Percentiles rank a stretch among this genome's conserved stretches.
Conservation (phyloP, 2,329 filamentous ascomycete genomes). For the Ceratocystis harringtonii region DNA sequence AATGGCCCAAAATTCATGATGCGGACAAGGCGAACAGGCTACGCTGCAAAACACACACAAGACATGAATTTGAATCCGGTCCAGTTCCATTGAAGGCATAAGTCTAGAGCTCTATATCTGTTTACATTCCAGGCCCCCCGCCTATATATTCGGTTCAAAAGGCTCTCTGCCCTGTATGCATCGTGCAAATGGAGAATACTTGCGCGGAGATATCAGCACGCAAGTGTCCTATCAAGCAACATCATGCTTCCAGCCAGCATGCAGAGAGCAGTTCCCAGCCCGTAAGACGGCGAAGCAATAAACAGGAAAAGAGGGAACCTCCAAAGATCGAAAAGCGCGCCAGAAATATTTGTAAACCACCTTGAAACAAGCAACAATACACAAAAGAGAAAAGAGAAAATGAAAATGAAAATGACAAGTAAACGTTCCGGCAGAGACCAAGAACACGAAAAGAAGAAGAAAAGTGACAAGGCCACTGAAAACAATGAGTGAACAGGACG, state of each 20-base stretch:
- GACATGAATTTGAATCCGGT: background rate
- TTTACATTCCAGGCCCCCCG: slow-evolving; percentile 3
- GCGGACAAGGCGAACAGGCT: background rate
- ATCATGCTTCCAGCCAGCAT: background rate
- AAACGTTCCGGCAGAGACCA: background rate
- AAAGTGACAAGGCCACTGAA: slow-evolving; percentile 1
- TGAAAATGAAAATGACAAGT: background rate
- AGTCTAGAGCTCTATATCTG: slow-evolving; percentile 4
- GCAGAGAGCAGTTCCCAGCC: slow-evolving; percentile 4
- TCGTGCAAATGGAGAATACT: background rate
- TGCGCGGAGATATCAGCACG: no score
- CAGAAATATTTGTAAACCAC: background rate
- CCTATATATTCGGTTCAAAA: background rate
- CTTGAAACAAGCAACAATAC: background rate
- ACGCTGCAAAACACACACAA: background rate
- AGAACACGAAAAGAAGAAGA: slow-evolving; percentile 9
- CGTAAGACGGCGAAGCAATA: slow-evolving; percentile 1
- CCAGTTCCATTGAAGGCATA: slow-evolving; percentile 2
- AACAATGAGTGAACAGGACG: background rate
- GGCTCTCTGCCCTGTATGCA: slow-evolving; percentile 1
- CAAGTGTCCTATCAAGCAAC: background rate
- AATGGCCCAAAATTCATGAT: background rate
- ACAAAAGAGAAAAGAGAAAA: background rate
- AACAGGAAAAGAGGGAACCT: slow-evolving; percentile 3
- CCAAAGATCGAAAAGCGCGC: background rate